Evolutionary conservation across 805 yeast genomes (phyloP).

Genomic region (Metschnikowia matae): DNA sequence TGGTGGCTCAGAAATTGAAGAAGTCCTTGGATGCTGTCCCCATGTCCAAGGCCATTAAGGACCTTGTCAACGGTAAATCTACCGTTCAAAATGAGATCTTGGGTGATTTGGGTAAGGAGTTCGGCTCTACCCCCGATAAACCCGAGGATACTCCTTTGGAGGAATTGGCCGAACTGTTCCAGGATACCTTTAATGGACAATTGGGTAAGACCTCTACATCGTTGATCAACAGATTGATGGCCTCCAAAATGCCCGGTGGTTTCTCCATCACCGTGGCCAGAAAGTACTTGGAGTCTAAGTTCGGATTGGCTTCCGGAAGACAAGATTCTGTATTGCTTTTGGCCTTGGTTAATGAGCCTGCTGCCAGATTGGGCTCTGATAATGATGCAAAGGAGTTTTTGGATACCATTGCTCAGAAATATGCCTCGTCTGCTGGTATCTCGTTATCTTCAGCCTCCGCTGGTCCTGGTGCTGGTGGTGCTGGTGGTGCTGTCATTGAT

Average conservation of each 20-base stretch:
- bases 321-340: constrained; percentile 84
- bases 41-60: constrained; percentile 89
- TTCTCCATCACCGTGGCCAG: constrained; percentile 89
- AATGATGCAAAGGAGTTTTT: constrained; percentile 87
- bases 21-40: constrained; percentile 84
- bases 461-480: constrained; percentile 46
- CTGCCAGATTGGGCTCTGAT: constrained; percentile 80
- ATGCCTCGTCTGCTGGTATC: constrained; percentile 79
- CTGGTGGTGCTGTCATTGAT: constrained; percentile 87
- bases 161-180: constrained; percentile 94
- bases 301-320: constrained; percentile 92
- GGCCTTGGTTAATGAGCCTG: constrained; percentile 88
- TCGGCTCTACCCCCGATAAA: constrained; percentile 96
- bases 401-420: constrained; percentile 76
- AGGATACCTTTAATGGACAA: constrained; percentile 81
- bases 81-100: constrained; percentile 97
- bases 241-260: constrained; percentile 99
- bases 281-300: constrained; percentile 85
- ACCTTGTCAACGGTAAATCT: constrained; percentile 96
- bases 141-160: constrained; percentile 97
- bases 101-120: constrained; percentile 98
- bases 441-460: constrained; percentile 66
- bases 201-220: constrained; percentile 93
- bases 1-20: constrained; percentile 95
- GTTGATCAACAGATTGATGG: constrained; percentile 82